phyloP scores from a whole-genome alignment of 164 flowering plant species.

The Vitis cinerea region DNA sequence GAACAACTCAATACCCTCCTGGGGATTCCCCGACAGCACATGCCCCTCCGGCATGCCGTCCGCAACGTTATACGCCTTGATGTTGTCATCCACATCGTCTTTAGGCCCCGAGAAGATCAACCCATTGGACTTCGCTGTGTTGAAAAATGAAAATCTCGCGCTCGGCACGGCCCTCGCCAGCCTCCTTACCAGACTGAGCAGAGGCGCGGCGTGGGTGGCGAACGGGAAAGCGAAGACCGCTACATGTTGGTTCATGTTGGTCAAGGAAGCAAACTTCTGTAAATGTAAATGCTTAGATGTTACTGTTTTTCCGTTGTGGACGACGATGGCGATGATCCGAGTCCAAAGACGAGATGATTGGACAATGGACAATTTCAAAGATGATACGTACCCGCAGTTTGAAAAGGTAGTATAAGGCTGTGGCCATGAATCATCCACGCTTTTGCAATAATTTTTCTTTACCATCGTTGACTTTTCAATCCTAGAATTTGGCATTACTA shows the following conservation, averaged over 20 bases:
- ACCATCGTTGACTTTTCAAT: too few relatives aligned
- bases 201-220: slow-evolving; percentile 25
- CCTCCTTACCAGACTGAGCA: slow-evolving; percentile 19
- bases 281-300: background rate
- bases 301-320: background rate
- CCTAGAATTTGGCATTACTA: too few relatives aligned
- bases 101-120: background rate
- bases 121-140: slow-evolving; percentile 20
- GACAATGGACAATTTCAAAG: too few relatives aligned
- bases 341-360: background rate
- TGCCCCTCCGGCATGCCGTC: slow-evolving; percentile 28
- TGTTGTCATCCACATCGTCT: background rate
- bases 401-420: too few relatives aligned
- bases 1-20: slow-evolving; percentile 25
- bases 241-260: slow-evolving; percentile 12
- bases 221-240: slow-evolving; percentile 40
- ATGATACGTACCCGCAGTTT: too few relatives aligned
- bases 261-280: too few relatives aligned
- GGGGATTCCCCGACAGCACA: slow-evolving; percentile 3
- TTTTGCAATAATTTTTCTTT: too few relatives aligned
- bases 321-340: background rate
- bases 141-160: slow-evolving; percentile 23
- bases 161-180: slow-evolving; percentile 17
- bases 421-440: too few relatives aligned
- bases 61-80: slow-evolving; percentile 13